Evolutionary conservation across 2,329 filamentous ascomycete species (phyloP).

Genomic region (Phialophora chinensis): DNA sequence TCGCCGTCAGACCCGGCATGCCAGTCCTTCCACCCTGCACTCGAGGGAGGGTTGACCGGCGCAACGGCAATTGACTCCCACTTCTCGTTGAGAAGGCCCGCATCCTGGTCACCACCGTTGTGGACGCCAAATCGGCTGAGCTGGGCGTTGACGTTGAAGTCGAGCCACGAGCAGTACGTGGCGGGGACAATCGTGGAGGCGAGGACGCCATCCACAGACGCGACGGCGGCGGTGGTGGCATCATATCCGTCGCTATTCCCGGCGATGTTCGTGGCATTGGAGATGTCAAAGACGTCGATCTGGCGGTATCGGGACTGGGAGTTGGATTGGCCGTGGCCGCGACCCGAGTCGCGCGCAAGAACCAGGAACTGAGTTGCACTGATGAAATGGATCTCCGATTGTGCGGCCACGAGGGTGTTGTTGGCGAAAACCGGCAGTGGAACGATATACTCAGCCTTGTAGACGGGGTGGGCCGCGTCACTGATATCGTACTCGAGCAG

Average conservation of each 20-base stretch:
- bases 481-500: constrained; percentile 69
- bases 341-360: constrained; percentile 66
- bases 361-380: constrained; percentile 69
- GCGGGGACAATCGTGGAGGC: constrained; percentile 62
- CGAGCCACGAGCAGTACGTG: constrained; percentile 69
- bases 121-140: constrained; percentile 70
- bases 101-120: constrained; percentile 69
- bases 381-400: constrained; percentile 72
- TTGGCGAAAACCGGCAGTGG: constrained; percentile 66
- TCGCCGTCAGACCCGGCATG: constrained; percentile 55
- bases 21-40: constrained; percentile 32
- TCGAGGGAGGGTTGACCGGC: constrained; percentile 57
- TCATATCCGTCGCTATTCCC: constrained; percentile 47
- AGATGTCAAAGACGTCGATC: constrained; percentile 71
- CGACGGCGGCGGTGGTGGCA: constrained; percentile 51
- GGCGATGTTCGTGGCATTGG: constrained; percentile 65
- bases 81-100: constrained; percentile 72
- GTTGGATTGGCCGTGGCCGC: constrained; percentile 62
- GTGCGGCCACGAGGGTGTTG: constrained; percentile 64
- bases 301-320: constrained; percentile 68
- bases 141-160: constrained; percentile 70
- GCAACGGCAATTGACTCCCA: constrained; percentile 73
- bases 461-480: constrained; percentile 48
- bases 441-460: constrained; percentile 69
- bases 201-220: constrained; percentile 59